Base-by-base conservation (phyloP, 1,284 basidiomycete genomes). In the Thecaphora thlaspeos region DNA sequence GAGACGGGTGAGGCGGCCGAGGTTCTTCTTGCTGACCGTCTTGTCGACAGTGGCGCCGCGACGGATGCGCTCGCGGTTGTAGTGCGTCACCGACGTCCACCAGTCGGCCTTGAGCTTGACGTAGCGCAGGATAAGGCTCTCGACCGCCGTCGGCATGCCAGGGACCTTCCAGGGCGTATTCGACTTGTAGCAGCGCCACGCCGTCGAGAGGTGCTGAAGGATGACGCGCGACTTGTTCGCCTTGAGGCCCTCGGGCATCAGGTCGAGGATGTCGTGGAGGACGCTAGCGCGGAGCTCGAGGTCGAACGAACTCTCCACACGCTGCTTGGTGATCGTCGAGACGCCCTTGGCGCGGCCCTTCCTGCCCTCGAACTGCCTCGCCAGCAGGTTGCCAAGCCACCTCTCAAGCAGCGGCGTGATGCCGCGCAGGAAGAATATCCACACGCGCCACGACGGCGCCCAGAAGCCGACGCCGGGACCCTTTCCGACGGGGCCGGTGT, bases 181-280 rank as follows among this genome's bases (percentile, higher is more conserved):
- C 11, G 95, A 95, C 81, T 98, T 98, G 92, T 93, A 97, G 80
- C 77, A 79, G 71, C 93, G 85, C 93, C 94, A 98, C 10, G 93
- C 94, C 79, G 98, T 95, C 2, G 91, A 94, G 61, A 98, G 80
- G 78, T 98, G 95, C 79, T 96, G 92, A 75, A 99, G 78, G 70
- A 98, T 98, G 17, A 95, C 98, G 83, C 98, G 98, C 41, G 91
- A 87, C 83, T 98, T 97, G 83, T 96, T 97, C 80, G 92, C 91
- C 80, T 95, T 95, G 82, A 99, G 91, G 4, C 89, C 91, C 80
- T 97, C 95, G 1, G 95, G 95, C 94, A 97, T 97, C 91, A 82
- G 82, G 64, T 80, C 78, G 42, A 70, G 83, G 67, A 98, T 96
- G 80, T 99, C 94, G 81, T 97, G 94, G 93, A 99, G 97, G 70